Conservation (phyloP, 768 basidiomycete species). For the Amanita brunnescens region DNA sequence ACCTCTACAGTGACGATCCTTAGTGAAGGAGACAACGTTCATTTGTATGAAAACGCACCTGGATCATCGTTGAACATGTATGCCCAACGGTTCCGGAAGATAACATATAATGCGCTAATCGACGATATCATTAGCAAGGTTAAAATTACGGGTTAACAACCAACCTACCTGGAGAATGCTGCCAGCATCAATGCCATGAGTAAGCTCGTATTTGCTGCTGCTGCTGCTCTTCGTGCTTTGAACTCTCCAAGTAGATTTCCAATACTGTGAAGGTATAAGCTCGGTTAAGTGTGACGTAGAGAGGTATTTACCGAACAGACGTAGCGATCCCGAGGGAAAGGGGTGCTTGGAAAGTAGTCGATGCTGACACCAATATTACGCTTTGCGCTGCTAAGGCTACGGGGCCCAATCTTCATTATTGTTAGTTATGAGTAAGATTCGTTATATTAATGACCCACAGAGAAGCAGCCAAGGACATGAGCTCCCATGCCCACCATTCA, state of each 20-base stretch:
- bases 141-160: conserved; percentile 9
- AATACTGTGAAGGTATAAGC: conserved; percentile 36
- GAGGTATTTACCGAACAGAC: conserved; percentile 60
- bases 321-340: conserved; percentile 76
- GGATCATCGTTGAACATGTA: conserved; percentile 67
- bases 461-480: conserved; percentile 52
- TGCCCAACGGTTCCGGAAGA: conserved; percentile 60
- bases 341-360: conserved; percentile 75
- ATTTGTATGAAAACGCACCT: conserved; percentile 23
- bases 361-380: conserved; percentile 68
- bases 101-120: conserved; percentile 41
- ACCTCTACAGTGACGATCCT: conserved; percentile 30
- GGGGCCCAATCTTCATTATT: conserved; percentile 59
- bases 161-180: conserved; percentile 48
- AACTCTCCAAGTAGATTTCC: conserved; percentile 85
- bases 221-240: conserved; percentile 61
- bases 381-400: conserved; percentile 82
- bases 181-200: conserved; percentile 59
- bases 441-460: conserved; percentile 22
- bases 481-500: conserved; percentile 99
- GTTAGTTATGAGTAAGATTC: neutral
- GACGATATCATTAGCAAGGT: neutral
- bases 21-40: neutral
- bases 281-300: neutral
- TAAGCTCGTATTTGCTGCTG: conserved; percentile 58